These are phyloP conservation scores for Cercospora canescens DNA, from an alignment of 2,329 filamentous ascomycete species.

Conservation along the genomic window DNA sequence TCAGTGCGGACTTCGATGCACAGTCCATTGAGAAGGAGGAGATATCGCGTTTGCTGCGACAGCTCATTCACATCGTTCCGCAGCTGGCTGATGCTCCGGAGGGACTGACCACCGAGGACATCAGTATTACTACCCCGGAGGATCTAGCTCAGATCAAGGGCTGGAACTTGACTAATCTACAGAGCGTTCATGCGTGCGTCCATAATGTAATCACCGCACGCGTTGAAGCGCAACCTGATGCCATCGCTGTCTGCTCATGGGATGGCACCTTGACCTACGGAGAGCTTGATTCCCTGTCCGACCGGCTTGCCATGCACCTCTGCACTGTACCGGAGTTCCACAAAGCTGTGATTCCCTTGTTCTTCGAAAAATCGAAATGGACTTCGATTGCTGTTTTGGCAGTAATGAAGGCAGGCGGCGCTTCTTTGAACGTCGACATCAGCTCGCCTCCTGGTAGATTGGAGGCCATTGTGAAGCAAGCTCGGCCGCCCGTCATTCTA, in stretches of 20 bases:
- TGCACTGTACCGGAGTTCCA: neutral
- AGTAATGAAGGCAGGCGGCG: conserved; percentile 42
- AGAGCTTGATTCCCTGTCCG: neutral
- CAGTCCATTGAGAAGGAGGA: neutral
- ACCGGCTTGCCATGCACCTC: neutral
- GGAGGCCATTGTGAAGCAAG: conserved; percentile 19
- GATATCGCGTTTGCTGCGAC: neutral
- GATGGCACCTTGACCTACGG: neutral
- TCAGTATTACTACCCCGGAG: neutral
- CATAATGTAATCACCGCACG: too few species aligned
- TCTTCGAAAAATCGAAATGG: conserved; percentile 41
- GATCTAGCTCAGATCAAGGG: neutral
- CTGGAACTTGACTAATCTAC: neutral
- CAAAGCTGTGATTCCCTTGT: conserved; percentile 22
- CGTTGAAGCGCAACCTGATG: neutral
- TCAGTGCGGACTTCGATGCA: neutral
- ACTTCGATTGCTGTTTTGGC: conserved; percentile 39
- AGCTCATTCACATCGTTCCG: neutral
- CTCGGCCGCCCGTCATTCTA: conserved; percentile 23
- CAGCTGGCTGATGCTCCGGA: neutral
- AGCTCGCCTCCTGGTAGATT: conserved; percentile 20
- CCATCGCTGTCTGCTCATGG: neutral
- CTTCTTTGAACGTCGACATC: conserved; percentile 40
- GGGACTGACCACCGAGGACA: neutral
- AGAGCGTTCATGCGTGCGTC: neutral